Percentiles rank a stretch among this genome's conserved stretches.
Conservation (phyloP, 805 yeast species). For the Wickerhamomyces hampshirensis region DNA sequence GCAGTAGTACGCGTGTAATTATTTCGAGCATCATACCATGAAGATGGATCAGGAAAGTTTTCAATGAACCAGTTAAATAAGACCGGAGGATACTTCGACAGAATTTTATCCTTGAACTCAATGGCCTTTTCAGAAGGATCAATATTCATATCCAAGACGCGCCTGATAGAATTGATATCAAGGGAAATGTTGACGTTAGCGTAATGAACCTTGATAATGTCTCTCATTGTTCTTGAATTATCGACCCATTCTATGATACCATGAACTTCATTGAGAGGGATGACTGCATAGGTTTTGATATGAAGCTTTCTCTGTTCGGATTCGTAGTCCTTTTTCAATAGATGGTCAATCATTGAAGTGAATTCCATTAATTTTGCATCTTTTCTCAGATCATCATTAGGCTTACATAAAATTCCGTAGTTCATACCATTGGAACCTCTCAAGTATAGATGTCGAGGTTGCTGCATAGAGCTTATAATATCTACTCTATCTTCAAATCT, state of each 20-base stretch:
- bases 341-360: constrained; percentile 77
- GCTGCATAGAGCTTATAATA: constrained; percentile 77
- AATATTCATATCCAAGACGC: constrained; percentile 21
- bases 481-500: constrained; percentile 64
- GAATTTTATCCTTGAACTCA: constrained; percentile 29
- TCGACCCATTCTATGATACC: constrained; percentile 92
- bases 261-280: constrained; percentile 78
- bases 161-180: constrained; percentile 24
- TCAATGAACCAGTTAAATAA: constrained; percentile 85
- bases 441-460: constrained; percentile 73
- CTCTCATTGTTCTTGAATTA: constrained; percentile 66
- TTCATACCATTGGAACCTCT: constrained; percentile 73
- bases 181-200: constrained; percentile 34
- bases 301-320: constrained; percentile 67
- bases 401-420: constrained; percentile 77
- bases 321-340: constrained; percentile 61
- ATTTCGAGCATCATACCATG: constrained; percentile 81
- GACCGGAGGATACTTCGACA: constrained; percentile 53
- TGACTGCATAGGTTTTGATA: constrained; percentile 81
- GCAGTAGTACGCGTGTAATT: constrained; percentile 76
- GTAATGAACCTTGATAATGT: constrained; percentile 45
- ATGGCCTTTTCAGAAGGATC: constrained; percentile 30
- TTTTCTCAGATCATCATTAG: constrained; percentile 87
- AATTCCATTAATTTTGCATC: constrained; percentile 92
- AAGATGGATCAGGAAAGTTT: constrained; percentile 81